phyloP scores from a whole-genome alignment of 2,329 filamentous ascomycete species.

The Paraphaeosphaeria minitans region DNA sequence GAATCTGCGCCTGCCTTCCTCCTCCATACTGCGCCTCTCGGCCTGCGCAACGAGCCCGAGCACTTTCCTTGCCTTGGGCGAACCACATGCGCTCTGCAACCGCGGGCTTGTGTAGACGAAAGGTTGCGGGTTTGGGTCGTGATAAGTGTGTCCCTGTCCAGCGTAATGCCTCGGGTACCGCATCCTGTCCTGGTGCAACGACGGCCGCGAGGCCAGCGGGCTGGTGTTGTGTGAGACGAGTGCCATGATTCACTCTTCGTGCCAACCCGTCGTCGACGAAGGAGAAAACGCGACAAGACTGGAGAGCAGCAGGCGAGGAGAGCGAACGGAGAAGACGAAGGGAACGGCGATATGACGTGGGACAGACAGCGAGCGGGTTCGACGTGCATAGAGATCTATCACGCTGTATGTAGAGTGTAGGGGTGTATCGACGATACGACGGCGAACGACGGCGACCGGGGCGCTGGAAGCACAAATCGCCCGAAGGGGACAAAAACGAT shows the following conservation, averaged over 20 bases:
- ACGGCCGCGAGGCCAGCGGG: neutral
- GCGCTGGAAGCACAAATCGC: neutral
- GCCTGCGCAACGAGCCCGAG: constrained; percentile 9
- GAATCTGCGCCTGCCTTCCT: too few species aligned
- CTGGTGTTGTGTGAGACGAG: neutral
- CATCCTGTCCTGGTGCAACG: neutral
- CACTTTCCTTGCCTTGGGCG: constrained; percentile 12
- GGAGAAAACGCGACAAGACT: neutral
- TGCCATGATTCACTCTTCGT: constrained; percentile 3
- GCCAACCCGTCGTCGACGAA: neutral
- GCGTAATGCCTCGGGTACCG: constrained; percentile 5
- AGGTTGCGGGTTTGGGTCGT: neutral
- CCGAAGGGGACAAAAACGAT: constrained; percentile 7
- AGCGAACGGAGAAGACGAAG: neutral
- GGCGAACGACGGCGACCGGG: neutral
- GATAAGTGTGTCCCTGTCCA: neutral
- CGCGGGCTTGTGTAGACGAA: constrained; percentile 5
- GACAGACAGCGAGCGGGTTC: neutral
- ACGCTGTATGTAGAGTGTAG: neutral
- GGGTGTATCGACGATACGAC: neutral
- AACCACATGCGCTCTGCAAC: constrained; percentile 4
- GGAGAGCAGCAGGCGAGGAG: neutral
- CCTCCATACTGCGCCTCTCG: neutral
- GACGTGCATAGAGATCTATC: neutral
- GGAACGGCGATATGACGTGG: constrained; percentile 7